Conservation (phyloP, 2,329 filamentous ascomycete species). For the Fusarium sp. region DNA sequence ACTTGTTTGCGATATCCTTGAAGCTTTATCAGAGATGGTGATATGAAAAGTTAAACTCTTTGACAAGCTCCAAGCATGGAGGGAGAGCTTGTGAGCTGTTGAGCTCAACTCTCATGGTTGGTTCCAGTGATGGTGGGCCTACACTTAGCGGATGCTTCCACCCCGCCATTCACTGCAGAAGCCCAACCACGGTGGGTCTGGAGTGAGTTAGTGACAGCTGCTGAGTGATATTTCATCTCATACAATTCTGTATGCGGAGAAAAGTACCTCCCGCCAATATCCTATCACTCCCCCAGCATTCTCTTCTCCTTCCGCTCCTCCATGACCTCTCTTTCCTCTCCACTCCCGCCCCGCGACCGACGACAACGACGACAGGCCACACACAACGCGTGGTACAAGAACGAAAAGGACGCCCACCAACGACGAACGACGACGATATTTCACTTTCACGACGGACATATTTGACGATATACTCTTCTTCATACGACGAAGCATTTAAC, state of each 20-base stretch:
- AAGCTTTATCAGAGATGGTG: neutral
- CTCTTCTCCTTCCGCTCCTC: constrained; percentile 7
- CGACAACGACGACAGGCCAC: constrained; percentile 25
- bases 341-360: constrained; percentile 36
- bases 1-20: neutral
- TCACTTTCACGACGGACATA: neutral
- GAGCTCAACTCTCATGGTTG: constrained; percentile 1
- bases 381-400: constrained; percentile 3
- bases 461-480: neutral
- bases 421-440: neutral
- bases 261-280: rapidly evolving
- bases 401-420: neutral
- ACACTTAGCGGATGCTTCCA: constrained; percentile 12
- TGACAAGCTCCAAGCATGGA: neutral
- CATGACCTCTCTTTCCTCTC: constrained; percentile 22
- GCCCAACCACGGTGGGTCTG: neutral
- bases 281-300: constrained; percentile 24
- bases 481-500: too few species aligned
- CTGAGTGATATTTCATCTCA: neutral
- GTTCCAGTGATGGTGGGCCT: constrained; percentile 10
- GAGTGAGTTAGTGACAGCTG: constrained; percentile 4
- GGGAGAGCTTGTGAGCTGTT: constrained; percentile 25
- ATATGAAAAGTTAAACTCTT: neutral
- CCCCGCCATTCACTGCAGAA: neutral
- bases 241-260: rapidly evolving